Evolutionary conservation across 2,329 filamentous ascomycete species (phyloP).

Genomic region (Aspergillus japonicus): DNA sequence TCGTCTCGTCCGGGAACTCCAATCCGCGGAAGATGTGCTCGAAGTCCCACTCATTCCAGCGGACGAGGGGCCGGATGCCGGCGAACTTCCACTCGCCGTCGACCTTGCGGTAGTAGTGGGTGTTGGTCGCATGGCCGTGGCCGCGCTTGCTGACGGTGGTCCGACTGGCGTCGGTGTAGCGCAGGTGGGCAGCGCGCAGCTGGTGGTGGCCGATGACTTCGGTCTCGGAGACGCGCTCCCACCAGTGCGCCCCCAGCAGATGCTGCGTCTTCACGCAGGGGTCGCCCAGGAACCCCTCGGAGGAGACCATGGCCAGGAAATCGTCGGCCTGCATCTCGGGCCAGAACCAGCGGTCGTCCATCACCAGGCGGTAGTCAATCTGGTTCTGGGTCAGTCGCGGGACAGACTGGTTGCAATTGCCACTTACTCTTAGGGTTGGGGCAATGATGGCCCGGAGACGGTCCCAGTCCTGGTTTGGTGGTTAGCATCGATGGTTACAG

Average conservation of each 20-base stretch:
- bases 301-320: too few species aligned
- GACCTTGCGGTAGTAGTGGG: conserved; percentile 58
- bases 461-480: too few species aligned
- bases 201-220: conserved; percentile 62
- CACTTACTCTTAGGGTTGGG: too few species aligned
- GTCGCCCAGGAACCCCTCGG: conserved; percentile 55
- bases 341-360: too few species aligned
- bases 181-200: conserved; percentile 62
- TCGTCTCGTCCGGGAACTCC: too few species aligned
- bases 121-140: conserved; percentile 59
- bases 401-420: too few species aligned
- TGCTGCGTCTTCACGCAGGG: conserved; percentile 64
- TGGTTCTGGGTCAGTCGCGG: too few species aligned
- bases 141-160: conserved; percentile 56
- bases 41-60: conserved; percentile 49
- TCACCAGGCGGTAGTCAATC: too few species aligned
- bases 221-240: conserved; percentile 58
- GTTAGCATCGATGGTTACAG: too few species aligned
- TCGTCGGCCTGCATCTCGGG: too few species aligned
- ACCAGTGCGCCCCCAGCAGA: conserved; percentile 60
- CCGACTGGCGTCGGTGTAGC: conserved; percentile 55
- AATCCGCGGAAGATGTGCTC: too few species aligned
- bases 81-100: conserved; percentile 63
- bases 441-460: too few species aligned
- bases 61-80: conserved; percentile 55